Evolutionary conservation across 1,284 basidiomycete genomes (phyloP).

Genomic region (Cryptococcus floricola): DNA sequence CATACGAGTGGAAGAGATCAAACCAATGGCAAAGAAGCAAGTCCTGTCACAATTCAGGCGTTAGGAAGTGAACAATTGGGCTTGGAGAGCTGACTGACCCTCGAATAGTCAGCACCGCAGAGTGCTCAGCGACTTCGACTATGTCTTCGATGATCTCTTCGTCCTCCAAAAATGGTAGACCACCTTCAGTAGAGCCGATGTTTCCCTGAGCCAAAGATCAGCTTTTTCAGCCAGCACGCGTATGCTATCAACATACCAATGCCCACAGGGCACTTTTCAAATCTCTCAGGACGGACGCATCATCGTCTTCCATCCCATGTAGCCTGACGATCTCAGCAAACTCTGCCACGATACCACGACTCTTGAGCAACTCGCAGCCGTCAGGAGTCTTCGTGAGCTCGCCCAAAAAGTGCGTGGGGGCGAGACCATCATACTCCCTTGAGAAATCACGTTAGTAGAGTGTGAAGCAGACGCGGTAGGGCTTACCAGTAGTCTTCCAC

Average conservation of each 20-base stretch:
- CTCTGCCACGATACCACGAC: slow-evolving; percentile 85
- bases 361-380: slow-evolving; percentile 82
- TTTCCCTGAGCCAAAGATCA: slow-evolving; percentile 64
- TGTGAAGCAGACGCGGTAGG: not conserved
- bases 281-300: slow-evolving; percentile 76
- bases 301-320: slow-evolving; percentile 78
- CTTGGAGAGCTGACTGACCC: slow-evolving; percentile 60
- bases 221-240: not conserved
- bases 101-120: slow-evolving; percentile 82
- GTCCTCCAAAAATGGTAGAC: slow-evolving; percentile 89
- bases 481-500: slow-evolving; percentile 43
- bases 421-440: slow-evolving; percentile 70
- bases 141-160: slow-evolving; percentile 88
- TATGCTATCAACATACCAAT: slow-evolving; percentile 59
- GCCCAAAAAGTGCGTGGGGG: slow-evolving; percentile 95
- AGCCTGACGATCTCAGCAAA: slow-evolving; percentile 86
- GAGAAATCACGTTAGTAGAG: not conserved
- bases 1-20: slow-evolving; percentile 68
- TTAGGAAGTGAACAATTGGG: not conserved
- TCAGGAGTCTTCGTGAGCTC: slow-evolving; percentile 94
- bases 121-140: slow-evolving; percentile 84
- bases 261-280: slow-evolving; percentile 97
- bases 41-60: slow-evolving; percentile 59
- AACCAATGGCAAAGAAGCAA: slow-evolving; percentile 90
- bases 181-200: slow-evolving; percentile 82